A percentile compares a stretch with the other conserved stretches of the same genome.
Conservation (phyloP, 2,329 filamentous ascomycete species). For the Pseudogymnoascus sp. region DNA sequence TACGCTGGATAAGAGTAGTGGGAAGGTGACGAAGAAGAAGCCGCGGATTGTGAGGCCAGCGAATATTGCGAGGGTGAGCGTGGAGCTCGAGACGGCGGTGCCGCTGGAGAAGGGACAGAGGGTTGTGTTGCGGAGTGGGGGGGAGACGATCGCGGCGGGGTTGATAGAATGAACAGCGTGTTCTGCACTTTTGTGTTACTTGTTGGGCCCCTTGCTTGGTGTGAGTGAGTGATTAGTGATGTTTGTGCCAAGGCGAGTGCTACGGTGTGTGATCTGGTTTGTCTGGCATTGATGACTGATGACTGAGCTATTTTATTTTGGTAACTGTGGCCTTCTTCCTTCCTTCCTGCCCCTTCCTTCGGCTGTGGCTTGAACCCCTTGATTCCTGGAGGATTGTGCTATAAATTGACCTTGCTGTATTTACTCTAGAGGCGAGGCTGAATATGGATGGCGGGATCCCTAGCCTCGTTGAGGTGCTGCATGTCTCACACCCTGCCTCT, state of each 20-base stretch:
- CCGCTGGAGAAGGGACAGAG: slow-evolving; percentile 73
- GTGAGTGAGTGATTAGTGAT: not conserved
- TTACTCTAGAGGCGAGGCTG: not conserved
- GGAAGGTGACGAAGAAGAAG: slow-evolving; percentile 69
- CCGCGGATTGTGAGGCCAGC: slow-evolving; percentile 77
- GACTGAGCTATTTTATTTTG: not conserved
- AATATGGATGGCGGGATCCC: not conserved
- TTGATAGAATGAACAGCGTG: slow-evolving; percentile 50
- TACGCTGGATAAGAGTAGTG: slow-evolving; percentile 69
- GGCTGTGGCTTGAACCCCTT: not conserved
- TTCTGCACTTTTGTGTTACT: slow-evolving; percentile 29
- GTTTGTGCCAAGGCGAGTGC: not conserved
- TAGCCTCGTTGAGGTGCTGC: not conserved
- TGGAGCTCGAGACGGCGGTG: slow-evolving; percentile 64
- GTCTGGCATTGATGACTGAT: not conserved
- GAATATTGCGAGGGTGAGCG: slow-evolving; percentile 64
- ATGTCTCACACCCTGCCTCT: slow-evolving; percentile 7
- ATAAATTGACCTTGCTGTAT: not conserved
- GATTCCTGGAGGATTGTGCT: not conserved
- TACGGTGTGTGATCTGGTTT: not conserved
- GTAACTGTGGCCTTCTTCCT: not conserved
- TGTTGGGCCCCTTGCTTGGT: not conserved
- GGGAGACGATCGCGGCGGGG: slow-evolving; percentile 80
- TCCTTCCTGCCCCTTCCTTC: not conserved
- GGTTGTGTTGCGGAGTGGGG: slow-evolving; percentile 71